Evolutionary conservation across 495 filamentous ascomycete genomes (phyloP), one percentile per base, ranked within the genome.

Genomic region (Zalerion maritima): DNA sequence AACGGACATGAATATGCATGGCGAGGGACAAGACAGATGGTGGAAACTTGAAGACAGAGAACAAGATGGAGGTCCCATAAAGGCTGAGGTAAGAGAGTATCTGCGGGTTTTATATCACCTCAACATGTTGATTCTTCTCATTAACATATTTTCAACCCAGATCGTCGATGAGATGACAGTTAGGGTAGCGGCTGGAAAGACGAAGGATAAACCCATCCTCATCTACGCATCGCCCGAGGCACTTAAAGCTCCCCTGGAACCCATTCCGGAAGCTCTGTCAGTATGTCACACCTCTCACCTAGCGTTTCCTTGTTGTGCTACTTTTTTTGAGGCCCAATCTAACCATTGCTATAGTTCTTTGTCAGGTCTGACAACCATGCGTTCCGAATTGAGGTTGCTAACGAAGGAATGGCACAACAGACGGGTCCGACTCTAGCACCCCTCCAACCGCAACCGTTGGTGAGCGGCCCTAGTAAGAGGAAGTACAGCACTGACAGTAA

Each of bases 201-300:
- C 37, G 5, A 39, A 40, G 7, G 42, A 38, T 18, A 34, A 32
- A 6, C 57, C 58, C 1, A 40, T 60, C n/a, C 31, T 64, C 4
- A 38, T 66, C 3, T 66, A 57, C 28, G 58, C 61, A 6, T 45
- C 50, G 1, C 55, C 61, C 23, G 36, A 41, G 23, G 60, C 60
- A 16, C 31, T 64, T 40, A 25, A 42, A 1, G 34, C 46, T 6
- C n/a, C n/a, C n/a, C n/a, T n/a, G n/a, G 35, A 48, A 4, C 41
- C 37, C 8, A 36, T 66, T 8, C 38, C 52, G 5, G 47, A 54
- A 17, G 46, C 55, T 18, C 37, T 64, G 35, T 49, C 48, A 17
- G 47, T 48, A 29, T 22, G 40, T 29, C 13, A 14, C 24, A 5
- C n/a, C n/a, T n/a, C n/a, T n/a, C n/a, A n/a, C n/a, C n/a, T n/a